Conservation (phyloP, 1,139 yeast genomes). For the Kluyveromyces sp. region DNA sequence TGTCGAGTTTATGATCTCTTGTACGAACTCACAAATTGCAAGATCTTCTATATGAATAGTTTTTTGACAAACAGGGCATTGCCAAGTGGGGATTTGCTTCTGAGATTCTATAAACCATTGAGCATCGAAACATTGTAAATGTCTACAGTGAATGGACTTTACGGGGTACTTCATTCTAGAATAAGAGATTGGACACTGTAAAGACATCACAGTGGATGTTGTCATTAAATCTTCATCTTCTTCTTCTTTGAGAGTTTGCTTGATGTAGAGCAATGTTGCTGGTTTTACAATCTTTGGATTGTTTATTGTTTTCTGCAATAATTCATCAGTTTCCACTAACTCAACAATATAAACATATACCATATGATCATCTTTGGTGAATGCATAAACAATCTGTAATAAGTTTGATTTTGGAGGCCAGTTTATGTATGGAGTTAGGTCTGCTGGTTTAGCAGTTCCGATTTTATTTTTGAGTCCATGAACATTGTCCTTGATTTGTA, state of each 20-base stretch:
- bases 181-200: constrained; percentile 60
- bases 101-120: constrained; percentile 52
- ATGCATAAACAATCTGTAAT: constrained; percentile 47
- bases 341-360: constrained; percentile 49
- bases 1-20: constrained; percentile 41
- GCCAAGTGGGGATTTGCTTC: constrained; percentile 56
- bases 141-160: constrained; percentile 52
- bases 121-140: constrained; percentile 69
- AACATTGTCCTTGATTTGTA: constrained; percentile 40
- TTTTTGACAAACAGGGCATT: constrained; percentile 56
- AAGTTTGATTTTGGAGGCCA: constrained; percentile 22
- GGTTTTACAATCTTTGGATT: constrained; percentile 42
- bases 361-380: constrained; percentile 39
- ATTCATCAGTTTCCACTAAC: constrained; percentile 36
- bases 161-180: constrained; percentile 55
- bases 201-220: constrained; percentile 47
- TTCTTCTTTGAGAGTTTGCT: constrained; percentile 33
- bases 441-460: constrained; percentile 64
- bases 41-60: constrained; percentile 42
- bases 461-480: constrained; percentile 54
- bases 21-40: constrained; percentile 53
- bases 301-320: constrained; percentile 28
- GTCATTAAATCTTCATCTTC: constrained; percentile 54
- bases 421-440: constrained; percentile 41
- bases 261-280: constrained; percentile 40